phyloP scores from a whole-genome alignment of 495 filamentous ascomycete genomes.

The Hypomontagnella monticulosa region DNA sequence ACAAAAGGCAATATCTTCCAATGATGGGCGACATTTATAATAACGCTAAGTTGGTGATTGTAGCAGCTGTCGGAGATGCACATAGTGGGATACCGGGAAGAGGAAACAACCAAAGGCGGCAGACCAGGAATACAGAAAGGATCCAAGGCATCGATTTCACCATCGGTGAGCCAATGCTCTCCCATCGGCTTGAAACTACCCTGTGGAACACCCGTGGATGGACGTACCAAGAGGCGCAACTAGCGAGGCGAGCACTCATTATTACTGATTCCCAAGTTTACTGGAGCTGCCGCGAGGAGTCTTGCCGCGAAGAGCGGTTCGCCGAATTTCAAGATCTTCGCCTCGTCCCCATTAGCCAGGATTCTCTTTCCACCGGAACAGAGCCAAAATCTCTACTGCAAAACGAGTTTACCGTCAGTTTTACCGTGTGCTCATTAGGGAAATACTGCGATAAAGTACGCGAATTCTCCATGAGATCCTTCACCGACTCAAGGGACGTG shows the following conservation, averaged over 20 bases:
- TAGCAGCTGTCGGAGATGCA: background rate
- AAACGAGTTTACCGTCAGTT: too few species aligned
- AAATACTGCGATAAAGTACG: too few species aligned
- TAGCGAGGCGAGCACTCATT: conserved; percentile 6
- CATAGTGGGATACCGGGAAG: background rate
- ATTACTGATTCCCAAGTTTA: conserved; percentile 7
- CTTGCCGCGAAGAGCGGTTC: conserved; percentile 42
- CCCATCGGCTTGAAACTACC: background rate
- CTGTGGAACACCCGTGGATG: conserved; percentile 12
- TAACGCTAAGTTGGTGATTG: conserved; percentile 4
- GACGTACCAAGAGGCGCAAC: conserved; percentile 12
- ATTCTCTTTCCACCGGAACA: too few species aligned
- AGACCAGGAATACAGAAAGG: conserved; percentile 3
- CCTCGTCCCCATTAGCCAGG: too few species aligned
- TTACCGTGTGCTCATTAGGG: too few species aligned
- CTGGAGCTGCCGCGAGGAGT: conserved; percentile 44
- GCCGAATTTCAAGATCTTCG: too few species aligned
- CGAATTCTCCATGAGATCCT: too few species aligned
- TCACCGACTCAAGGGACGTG: too few species aligned
- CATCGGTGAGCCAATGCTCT: background rate
- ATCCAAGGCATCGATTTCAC: background rate
- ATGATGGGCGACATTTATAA: conserved; percentile 5
- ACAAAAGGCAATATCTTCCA: background rate
- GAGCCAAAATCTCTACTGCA: too few species aligned
- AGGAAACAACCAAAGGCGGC: too few species aligned